These are phyloP conservation scores for Coniochaeta prunicola DNA, from an alignment of 2,329 filamentous ascomycete species.

Conservation along the genomic window DNA sequence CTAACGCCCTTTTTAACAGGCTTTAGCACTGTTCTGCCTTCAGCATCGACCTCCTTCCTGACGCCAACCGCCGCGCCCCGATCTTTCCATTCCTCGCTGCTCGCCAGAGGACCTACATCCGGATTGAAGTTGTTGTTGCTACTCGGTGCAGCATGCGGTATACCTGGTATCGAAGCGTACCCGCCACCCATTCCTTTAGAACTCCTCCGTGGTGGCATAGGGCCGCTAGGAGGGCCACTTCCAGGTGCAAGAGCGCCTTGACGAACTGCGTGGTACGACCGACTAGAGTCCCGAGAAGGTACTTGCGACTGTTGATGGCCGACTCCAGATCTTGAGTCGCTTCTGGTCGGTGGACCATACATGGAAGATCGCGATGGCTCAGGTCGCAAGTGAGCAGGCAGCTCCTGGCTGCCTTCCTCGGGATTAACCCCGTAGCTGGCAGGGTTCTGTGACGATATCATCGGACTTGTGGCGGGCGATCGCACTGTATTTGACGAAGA, in stretches of 20 bases:
- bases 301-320: conserved; percentile 54
- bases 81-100: conserved; percentile 93
- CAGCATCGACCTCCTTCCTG: conserved; percentile 76
- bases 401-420: neutral
- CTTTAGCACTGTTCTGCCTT: conserved; percentile 72
- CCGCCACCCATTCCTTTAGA: conserved; percentile 64
- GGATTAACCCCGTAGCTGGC: neutral
- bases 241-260: conserved; percentile 42
- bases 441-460: neutral
- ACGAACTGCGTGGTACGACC: conserved; percentile 53
- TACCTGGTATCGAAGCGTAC: conserved; percentile 35
- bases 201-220: conserved; percentile 66
- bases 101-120: conserved; percentile 39
- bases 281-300: conserved; percentile 60
- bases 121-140: conserved; percentile 22
- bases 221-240: conserved; percentile 47
- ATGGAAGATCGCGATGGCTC: conserved; percentile 53
- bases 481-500: conserved; percentile 12
- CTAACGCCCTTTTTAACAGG: conserved; percentile 95
- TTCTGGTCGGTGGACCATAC: conserved; percentile 47
- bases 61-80: conserved; percentile 82
- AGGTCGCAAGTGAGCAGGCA: conserved; percentile 36
- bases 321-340: conserved; percentile 54
- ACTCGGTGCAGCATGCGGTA: conserved; percentile 31
- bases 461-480: neutral